Evolutionary conservation across 495 filamentous ascomycete genomes (phyloP), one percentile per base, ranked within the genome.

Genomic region (Chaetomium cochliodes): DNA sequence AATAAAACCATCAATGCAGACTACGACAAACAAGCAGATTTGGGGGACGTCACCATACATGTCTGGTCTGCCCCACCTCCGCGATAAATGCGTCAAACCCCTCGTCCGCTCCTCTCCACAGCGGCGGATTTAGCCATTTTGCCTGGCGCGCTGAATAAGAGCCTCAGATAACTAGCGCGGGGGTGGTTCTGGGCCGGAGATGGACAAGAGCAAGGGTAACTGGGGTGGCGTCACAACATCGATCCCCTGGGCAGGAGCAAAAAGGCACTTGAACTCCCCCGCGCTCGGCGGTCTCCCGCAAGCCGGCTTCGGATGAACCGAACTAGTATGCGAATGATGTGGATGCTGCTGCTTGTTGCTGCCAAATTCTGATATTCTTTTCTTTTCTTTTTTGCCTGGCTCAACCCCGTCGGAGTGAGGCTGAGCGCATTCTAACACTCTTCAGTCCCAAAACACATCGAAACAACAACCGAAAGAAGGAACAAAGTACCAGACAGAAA

Each of bases 401-500:
- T 65, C 60, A 55, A 60, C 56, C 26, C 46, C 28, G 26, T 53
- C 39, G 20, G 66, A 52, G 12, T 57, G 33, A 37, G 15, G 30
- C 8, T 26, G 59, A 59, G 58, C 53, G 66, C 68, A 63, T 63
- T 67, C 66, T 65, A 69, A 69, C 69, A 64, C 22, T 70, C 65
- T 69, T 69, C 61, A 49, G 33, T 49, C 62, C 53, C 16, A 53
- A 60, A 56, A 60, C 16, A n/a, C 56, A 66, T 37, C 33, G 33
- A 11, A 37, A 37, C 60, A 52, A 62, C 53, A 58, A 28, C 49
- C 12, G 39, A 39, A 60, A 60, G 53, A 63, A 64, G 61, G 44
- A 55, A 54, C 33, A 52, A 52, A 59, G 56, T 67, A 62, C 62
- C 65, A 70, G 68, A 60, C 42, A 60, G 46, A 63, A 42, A 64